Evolutionary conservation across 2,329 filamentous ascomycete species (phyloP).

Genomic region (Lojkania enalia): DNA sequence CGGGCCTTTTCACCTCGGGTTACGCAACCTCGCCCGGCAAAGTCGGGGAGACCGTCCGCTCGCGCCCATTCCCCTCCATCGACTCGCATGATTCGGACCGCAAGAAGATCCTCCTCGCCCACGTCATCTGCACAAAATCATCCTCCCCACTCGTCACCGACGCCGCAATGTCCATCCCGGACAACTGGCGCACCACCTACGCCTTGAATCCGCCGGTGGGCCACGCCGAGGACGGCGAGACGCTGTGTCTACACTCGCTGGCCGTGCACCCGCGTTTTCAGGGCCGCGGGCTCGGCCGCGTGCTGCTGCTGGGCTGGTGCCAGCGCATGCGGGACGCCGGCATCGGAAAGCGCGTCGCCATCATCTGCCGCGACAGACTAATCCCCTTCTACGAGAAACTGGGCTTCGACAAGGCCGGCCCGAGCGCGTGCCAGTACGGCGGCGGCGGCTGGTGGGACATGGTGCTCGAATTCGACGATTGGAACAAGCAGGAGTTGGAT

Average conservation of each 20-base stretch:
- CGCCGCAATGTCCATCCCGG: conserved; percentile 73
- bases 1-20: conserved; percentile 77
- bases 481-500: no score
- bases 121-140: conserved; percentile 76
- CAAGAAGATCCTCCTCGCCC: conserved; percentile 70
- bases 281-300: conserved; percentile 71
- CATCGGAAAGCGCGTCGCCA: conserved; percentile 70
- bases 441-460: conserved; percentile 83
- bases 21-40: conserved; percentile 53
- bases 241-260: conserved; percentile 80
- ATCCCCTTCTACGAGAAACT: conserved; percentile 74
- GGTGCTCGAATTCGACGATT: conserved; percentile 56
- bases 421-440: conserved; percentile 71
- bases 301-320: conserved; percentile 74
- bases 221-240: conserved; percentile 73
- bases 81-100: conserved; percentile 62
- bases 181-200: conserved; percentile 62
- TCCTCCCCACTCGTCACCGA: conserved; percentile 68
- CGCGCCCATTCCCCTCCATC: conserved; percentile 59
- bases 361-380: conserved; percentile 76
- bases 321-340: conserved; percentile 73
- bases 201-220: conserved; percentile 53
- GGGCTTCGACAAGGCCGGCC: conserved; percentile 70
- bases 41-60: conserved; percentile 57
- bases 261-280: conserved; percentile 78